Conservation (phyloP, 768 basidiomycete species). For the Lactifluus subvellereus region DNA sequence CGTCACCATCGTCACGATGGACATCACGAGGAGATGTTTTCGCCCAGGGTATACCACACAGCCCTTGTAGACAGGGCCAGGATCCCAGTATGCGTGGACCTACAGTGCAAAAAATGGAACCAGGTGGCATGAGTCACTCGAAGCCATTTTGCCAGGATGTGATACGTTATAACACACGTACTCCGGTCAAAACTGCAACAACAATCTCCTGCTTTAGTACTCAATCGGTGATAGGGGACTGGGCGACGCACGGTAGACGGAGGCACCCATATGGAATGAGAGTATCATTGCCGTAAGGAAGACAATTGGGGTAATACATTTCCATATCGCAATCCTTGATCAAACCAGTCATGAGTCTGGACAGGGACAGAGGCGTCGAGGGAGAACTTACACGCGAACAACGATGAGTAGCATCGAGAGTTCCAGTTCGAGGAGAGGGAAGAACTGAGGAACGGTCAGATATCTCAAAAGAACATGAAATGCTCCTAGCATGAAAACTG, state of each 20-base stretch:
- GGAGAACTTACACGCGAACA: slow-evolving; percentile 12
- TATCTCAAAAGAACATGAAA: neutral
- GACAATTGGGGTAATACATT: neutral
- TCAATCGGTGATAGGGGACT: neutral
- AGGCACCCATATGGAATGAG: neutral
- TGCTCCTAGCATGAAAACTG: neutral
- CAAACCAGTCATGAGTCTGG: neutral
- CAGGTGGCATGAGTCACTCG: neutral
- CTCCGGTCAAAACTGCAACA: neutral
- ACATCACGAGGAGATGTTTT: slow-evolving; percentile 2
- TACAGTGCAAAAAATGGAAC: neutral
- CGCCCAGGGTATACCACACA: neutral
- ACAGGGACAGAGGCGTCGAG: neutral
- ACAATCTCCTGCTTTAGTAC: neutral
- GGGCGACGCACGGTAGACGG: neutral
- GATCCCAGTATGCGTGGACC: slow-evolving; percentile 2
- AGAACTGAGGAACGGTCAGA: neutral
- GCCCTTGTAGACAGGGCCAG: neutral
- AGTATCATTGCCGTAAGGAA: neutral
- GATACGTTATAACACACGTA: neutral
- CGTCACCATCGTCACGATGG: neutral
- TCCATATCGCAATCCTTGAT: slow-evolving; percentile 12
- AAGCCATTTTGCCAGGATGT: neutral
- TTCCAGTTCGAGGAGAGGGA: slow-evolving; percentile 15
- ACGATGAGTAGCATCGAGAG: slow-evolving; percentile 7